phyloP scores from a whole-genome alignment of 192 early-diverging fungal species.

The Linnemannia zychae region DNA sequence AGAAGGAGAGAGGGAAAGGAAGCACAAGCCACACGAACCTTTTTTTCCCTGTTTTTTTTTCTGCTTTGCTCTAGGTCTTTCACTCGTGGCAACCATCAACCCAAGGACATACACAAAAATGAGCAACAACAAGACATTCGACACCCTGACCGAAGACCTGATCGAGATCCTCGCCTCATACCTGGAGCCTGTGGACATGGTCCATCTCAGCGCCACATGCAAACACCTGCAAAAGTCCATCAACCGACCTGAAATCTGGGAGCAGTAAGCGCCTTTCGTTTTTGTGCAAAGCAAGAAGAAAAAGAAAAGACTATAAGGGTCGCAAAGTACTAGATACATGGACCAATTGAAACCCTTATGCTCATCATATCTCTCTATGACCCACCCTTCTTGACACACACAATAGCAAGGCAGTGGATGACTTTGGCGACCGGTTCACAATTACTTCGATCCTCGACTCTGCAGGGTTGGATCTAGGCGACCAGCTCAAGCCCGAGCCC shows the following conservation, averaged over 20 bases:
- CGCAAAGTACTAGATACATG: too few species aligned
- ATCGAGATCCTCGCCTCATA: conserved; percentile 48
- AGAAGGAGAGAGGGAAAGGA: too few species aligned
- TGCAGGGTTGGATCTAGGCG: conserved; percentile 61
- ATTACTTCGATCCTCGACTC: conserved; percentile 62
- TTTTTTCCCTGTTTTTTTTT: too few species aligned
- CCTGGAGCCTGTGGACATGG: conserved; percentile 55
- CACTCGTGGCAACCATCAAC: not conserved
- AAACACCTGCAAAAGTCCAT: conserved; percentile 32
- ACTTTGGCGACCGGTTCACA: conserved; percentile 68
- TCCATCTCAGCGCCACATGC: conserved; percentile 44
- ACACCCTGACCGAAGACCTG: conserved; percentile 42
- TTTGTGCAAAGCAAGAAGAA: not conserved
- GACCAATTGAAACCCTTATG: too few species aligned
- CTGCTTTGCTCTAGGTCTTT: not conserved
- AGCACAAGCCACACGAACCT: not conserved
- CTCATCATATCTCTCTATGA: not conserved
- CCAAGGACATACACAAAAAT: not conserved
- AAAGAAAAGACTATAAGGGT: too few species aligned
- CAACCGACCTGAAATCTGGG: conserved; percentile 45
- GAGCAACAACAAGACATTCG: conserved; percentile 48
- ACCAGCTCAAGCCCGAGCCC: conserved; percentile 59
- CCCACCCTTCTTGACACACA: not conserved
- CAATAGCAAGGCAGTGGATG: conserved; percentile 62
- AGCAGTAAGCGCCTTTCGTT: conserved; percentile 39